Base-by-base conservation (phyloP, 225 moss, liverwort and hornwort genomes). In the Thuidium tamariscinum region DNA sequence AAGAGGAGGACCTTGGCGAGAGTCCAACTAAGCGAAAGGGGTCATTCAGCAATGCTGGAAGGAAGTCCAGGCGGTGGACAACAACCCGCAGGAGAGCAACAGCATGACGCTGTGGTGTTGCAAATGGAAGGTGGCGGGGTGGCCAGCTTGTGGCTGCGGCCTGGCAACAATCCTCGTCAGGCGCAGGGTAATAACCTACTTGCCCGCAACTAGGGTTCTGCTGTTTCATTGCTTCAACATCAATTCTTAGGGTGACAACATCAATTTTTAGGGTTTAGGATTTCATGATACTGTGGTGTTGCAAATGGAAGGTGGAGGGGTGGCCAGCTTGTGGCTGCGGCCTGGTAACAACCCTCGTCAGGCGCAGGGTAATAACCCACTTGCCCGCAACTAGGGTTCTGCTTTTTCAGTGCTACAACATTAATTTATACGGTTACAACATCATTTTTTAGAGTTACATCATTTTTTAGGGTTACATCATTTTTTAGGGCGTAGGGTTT, bases 51-150 rank as follows among this genome's bases (percentile, higher is more conserved):
- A 14, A n/a, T 54, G 77, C 76, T 44, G 8, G 86, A 82, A 74
- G 60, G 5, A 68, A 61, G 27, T 54, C 82, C 76, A 62, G 70
- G 46, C 1, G 62, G 54, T 2, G 62, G 16, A 67, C 65, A 49
- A 25, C 81, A 63, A 41, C 26, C 52, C 8, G 30, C 42, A 13
- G 57, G 48, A 59, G 84, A 56, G 19, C 69, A 44, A 34, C 90
- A 85, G 10, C 87, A 20, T 25, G 89, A 82, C 29, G 57, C 68
- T 7, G 55, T 83, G 68, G 48, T 85, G 61, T 37, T 87, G 78
- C 89, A 87, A 68, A 84, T 87, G 87, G 89, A 91, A 36, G 88
- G 86, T 3, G 88, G 84, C 55, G 81, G 84, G 7, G 54, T 84
- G 55, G 46, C 82, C 39, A 78, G 70, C 77, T 80, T 81, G 52